Conservation (phyloP, 75 land plant genomes). For the Pinus taeda region DNA sequence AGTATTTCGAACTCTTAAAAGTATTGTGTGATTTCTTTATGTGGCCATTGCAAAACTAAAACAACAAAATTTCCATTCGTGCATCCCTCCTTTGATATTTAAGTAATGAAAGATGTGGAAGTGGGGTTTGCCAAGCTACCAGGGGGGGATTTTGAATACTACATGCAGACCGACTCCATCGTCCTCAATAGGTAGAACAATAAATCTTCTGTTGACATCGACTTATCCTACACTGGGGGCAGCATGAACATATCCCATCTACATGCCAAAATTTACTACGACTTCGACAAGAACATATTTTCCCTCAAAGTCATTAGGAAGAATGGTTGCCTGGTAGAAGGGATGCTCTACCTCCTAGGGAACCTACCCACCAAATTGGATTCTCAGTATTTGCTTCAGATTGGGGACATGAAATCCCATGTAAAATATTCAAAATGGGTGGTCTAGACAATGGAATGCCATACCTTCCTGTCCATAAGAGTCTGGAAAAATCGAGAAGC, state of each 20-base stretch:
- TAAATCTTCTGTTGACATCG: slow-evolving; percentile 90
- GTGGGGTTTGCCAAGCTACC: slow-evolving; percentile 97
- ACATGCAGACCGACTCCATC: slow-evolving; percentile 98
- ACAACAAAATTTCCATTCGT: too few species aligned
- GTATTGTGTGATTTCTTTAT: too few species aligned
- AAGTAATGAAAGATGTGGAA: slow-evolving; percentile 41
- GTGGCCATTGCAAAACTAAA: too few species aligned
- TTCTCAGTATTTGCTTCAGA: slow-evolving; percentile 93
- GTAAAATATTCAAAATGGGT: too few species aligned
- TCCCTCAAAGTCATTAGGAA: slow-evolving; percentile 93
- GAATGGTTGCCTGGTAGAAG: slow-evolving; percentile 86
- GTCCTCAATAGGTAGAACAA: slow-evolving; percentile 87
- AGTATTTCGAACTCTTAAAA: too few species aligned
- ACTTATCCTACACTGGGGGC: slow-evolving; percentile 88
- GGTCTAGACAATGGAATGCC: too few species aligned
- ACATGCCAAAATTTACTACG: slow-evolving; percentile 97
- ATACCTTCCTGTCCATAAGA: too few species aligned
- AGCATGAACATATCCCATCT: slow-evolving; percentile 97
- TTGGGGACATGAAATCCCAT: slow-evolving; percentile 94
- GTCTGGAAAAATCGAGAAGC: too few species aligned
- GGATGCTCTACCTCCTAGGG: slow-evolving; percentile 77
- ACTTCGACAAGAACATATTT: slow-evolving; percentile 83
- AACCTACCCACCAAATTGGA: slow-evolving; percentile 82
- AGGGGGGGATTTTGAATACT: slow-evolving; percentile 98
- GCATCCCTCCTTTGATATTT: too few species aligned